phyloP scores from a whole-genome alignment of 768 basidiomycete genomes.

The Xerocomus spinulosus region DNA sequence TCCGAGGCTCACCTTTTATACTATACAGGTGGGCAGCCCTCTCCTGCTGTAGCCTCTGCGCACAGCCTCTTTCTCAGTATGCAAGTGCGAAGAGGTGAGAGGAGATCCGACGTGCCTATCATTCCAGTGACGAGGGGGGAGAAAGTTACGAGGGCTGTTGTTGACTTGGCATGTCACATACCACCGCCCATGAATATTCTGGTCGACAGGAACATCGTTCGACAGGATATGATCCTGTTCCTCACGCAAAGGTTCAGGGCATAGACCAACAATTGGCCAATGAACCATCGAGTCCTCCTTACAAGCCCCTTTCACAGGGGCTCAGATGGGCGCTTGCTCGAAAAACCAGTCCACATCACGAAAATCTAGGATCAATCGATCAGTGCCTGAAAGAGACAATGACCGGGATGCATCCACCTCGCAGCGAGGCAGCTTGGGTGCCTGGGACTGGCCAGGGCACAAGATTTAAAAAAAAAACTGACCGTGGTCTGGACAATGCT shows the following conservation, averaged over 20 bases:
- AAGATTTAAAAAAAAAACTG: neutral
- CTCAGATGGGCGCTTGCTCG: neutral
- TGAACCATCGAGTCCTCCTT: neutral
- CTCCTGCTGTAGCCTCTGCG: neutral
- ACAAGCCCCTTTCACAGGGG: neutral
- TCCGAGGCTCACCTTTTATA: conserved; percentile 6
- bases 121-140: neutral
- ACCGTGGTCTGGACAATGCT: neutral
- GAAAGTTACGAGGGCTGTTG: neutral
- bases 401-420: neutral
- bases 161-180: neutral
- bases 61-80: neutral
- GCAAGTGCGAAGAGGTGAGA: neutral
- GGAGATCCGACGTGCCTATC: neutral
- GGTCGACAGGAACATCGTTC: neutral
- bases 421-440: neutral
- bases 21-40: neutral
- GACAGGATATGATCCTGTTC: neutral
- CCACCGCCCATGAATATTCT: no score
- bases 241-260: neutral
- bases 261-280: neutral
- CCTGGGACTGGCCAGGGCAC: neutral
- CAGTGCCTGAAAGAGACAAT: neutral
- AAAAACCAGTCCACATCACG: neutral
- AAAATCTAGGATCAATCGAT: neutral